Conservation (phyloP, 345 rosid genomes). For the Eucalyptus victrix region DNA sequence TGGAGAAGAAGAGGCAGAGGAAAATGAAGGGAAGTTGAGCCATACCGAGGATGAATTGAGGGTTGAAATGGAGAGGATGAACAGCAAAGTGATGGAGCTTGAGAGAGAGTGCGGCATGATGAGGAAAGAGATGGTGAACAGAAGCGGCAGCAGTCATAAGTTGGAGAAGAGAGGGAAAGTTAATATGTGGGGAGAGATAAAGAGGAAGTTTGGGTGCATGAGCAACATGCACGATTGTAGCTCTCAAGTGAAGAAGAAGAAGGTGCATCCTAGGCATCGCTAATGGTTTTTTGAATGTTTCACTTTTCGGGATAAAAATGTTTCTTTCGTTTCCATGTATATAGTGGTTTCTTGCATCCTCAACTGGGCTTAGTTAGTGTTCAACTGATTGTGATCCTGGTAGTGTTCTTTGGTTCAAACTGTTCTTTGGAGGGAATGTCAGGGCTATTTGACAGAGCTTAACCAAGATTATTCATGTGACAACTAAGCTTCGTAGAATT, state of each 20-base stretch:
- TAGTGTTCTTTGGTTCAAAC: not conserved
- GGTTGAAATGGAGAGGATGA: constrained; percentile 46
- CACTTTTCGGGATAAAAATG: not conserved
- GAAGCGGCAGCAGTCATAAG: constrained; percentile 4
- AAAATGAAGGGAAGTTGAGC: not conserved
- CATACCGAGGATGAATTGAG: constrained; percentile 20
- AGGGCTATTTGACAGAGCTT: not conserved
- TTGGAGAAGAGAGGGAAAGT: constrained; percentile 17
- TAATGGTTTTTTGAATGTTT: not conserved
- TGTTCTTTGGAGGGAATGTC: not conserved
- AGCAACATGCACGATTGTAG: constrained; percentile 26
- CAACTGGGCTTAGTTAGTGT: not conserved
- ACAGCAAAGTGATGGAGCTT: constrained; percentile 44
- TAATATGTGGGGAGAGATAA: constrained; percentile 66
- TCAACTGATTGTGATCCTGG: not conserved
- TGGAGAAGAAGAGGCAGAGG: constrained; percentile 11
- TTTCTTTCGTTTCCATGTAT: not conserved
- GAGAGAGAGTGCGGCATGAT: constrained; percentile 35
- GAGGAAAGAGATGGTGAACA: constrained; percentile 35
- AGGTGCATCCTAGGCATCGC: constrained; percentile 26
- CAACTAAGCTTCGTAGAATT: not conserved
- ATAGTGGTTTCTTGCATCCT: not conserved
- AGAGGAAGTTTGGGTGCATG: constrained; percentile 83
- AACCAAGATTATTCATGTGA: not conserved
- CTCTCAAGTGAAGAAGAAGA: constrained; percentile 51